A percentile compares a stretch with the other conserved stretches of the same genome.
Conservation (phyloP, 2,329 filamentous ascomycete species). For the Dothidotthia symphoricarpi region DNA sequence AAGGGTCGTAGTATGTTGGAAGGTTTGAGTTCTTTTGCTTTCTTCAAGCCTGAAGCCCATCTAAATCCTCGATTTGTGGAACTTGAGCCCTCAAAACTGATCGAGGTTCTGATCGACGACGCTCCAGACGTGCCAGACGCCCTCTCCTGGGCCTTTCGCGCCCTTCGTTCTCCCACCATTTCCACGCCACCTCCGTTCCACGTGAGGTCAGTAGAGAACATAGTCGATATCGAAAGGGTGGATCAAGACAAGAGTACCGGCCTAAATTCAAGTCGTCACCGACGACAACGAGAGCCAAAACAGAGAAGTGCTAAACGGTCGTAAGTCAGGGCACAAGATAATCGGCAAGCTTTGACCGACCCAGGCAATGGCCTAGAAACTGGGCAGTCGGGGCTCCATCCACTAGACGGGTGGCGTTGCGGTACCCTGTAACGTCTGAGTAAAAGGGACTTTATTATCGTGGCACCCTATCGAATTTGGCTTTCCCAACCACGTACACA, state of each 20-base stretch:
- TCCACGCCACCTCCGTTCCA: constrained; percentile 37
- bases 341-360: constrained; percentile 15
- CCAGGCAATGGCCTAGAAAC: not conserved
- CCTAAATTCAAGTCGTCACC: constrained; percentile 15
- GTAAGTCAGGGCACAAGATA: constrained; percentile 19
- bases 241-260: constrained; percentile 11
- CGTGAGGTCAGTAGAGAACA: constrained; percentile 43
- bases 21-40: constrained; percentile 29
- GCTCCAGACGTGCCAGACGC: constrained; percentile 20
- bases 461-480: constrained; percentile 18
- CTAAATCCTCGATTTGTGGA: constrained; percentile 29
- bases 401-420: constrained; percentile 24
- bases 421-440: constrained; percentile 18
- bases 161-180: constrained; percentile 39
- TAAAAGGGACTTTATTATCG: constrained; percentile 21
- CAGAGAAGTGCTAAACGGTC: constrained; percentile 16
- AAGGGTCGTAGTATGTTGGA: constrained; percentile 17
- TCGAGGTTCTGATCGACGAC: constrained; percentile 28
- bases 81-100: constrained; percentile 27
- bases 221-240: constrained; percentile 14
- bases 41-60: constrained; percentile 37
- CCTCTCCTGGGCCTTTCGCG: constrained; percentile 35
- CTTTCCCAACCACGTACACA: constrained; percentile 13
- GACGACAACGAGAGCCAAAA: constrained; percentile 14
- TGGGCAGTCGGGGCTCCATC: constrained; percentile 16